Evolutionary conservation across 345 rosid species (phyloP).

Genomic region (Salix purpurea): DNA sequence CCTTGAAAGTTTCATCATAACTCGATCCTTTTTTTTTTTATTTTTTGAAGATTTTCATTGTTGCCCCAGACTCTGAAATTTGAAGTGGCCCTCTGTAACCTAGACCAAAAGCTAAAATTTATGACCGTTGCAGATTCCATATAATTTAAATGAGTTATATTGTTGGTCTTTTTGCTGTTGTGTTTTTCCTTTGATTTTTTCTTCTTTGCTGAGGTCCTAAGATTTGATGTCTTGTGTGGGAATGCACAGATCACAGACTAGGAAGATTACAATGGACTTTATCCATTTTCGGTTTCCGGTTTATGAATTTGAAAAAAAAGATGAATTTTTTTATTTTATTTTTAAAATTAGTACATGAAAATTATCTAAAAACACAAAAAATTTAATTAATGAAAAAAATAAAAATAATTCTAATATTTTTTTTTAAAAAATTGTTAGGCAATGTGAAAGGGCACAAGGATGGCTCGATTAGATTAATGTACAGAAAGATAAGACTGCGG

Average conservation of each 20-base stretch:
- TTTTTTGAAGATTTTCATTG: constrained; percentile 18
- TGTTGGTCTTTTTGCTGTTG: neutral
- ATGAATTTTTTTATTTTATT: no score
- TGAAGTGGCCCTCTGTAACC: constrained; percentile 10
- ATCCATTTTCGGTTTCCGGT: neutral
- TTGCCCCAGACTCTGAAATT: constrained; percentile 5
- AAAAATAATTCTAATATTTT: no score
- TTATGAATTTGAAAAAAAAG: neutral
- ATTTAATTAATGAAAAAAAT: no score
- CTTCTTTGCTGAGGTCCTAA: constrained; percentile 3
- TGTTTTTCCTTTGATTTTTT: neutral
- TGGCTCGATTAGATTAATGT: no score
- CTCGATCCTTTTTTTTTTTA: neutral
- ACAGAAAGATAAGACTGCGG: no score
- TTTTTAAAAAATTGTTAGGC: no score
- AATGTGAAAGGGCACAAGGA: no score
- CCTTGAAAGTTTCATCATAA: constrained; percentile 53
- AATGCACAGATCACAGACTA: constrained; percentile 7
- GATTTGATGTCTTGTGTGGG: constrained; percentile 16
- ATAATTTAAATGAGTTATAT: neutral
- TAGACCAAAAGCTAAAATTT: neutral
- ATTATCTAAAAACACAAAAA: no score
- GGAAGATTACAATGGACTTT: neutral
- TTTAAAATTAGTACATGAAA: no score
- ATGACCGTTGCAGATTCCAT: constrained; percentile 11